These are phyloP conservation scores for Stephania cephalantha DNA, from an alignment of 164 flowering plant species.

Conservation along the genomic window DNA sequence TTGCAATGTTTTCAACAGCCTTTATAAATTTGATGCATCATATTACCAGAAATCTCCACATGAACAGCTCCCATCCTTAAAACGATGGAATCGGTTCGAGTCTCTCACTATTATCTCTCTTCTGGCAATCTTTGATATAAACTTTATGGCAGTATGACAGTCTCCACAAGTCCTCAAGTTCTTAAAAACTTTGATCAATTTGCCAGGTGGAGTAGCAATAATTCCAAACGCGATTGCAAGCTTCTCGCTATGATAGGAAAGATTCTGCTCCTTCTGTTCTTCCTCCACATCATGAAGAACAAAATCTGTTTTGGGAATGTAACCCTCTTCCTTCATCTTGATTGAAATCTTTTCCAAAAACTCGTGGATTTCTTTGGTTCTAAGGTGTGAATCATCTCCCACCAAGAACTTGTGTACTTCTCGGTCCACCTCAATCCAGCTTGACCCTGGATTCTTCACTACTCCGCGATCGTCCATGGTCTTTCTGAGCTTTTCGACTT, in stretches of 20 bases:
- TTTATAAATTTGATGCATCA: background rate
- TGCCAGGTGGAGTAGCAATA: constrained; percentile 28
- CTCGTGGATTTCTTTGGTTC: constrained; percentile 22
- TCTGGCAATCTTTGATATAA: constrained; percentile 23
- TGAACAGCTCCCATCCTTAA: constrained; percentile 28
- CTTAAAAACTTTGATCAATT: constrained; percentile 29
- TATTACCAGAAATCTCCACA: constrained; percentile 30
- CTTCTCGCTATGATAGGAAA: constrained; percentile 30
- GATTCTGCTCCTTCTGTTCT: constrained; percentile 34
- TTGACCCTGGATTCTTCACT: constrained; percentile 30
- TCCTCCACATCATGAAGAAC: constrained; percentile 33
- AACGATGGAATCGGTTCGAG: constrained; percentile 28
- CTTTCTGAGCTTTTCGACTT: constrained; percentile 24
- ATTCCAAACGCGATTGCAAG: constrained; percentile 35
- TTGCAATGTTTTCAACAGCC: background rate
- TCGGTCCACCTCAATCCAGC: constrained; percentile 27
- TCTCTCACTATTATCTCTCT: constrained; percentile 31
- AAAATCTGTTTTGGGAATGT: constrained; percentile 28
- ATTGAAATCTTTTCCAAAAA: constrained; percentile 22
- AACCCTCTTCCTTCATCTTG: constrained; percentile 34
- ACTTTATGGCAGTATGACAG: constrained; percentile 26
- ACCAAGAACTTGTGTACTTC: constrained; percentile 23
- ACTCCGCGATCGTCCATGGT: constrained; percentile 23
- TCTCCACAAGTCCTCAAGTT: constrained; percentile 32
- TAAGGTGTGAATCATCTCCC: constrained; percentile 26